These are phyloP conservation scores for Monascus purpureus DNA, from an alignment of 495 filamentous ascomycete genomes.

Conservation along the genomic window DNA sequence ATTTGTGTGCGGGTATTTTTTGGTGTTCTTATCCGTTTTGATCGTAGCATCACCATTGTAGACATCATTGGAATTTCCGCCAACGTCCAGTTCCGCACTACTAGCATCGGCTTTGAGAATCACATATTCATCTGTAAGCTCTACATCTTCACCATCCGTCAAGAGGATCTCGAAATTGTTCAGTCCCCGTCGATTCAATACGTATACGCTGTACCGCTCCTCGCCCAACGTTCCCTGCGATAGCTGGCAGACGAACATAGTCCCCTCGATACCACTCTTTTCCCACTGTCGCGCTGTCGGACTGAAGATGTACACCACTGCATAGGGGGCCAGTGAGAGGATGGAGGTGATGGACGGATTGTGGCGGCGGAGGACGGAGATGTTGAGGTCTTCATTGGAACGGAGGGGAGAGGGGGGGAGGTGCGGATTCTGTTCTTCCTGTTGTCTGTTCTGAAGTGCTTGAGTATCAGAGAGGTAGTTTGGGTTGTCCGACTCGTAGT, in stretches of 20 bases:
- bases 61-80: not conserved
- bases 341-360: constrained; percentile 52
- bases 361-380: constrained; percentile 63
- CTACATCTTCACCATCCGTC: constrained; percentile 37
- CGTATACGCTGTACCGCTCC: constrained; percentile 43
- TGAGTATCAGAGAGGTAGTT: constrained; percentile 23
- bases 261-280: constrained; percentile 63
- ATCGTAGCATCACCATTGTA: not conserved
- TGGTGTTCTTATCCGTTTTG: constrained; percentile 2
- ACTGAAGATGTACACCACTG: constrained; percentile 64
- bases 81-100: not conserved
- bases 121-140: constrained; percentile 46
- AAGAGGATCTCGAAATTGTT: constrained; percentile 44
- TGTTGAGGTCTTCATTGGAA: constrained; percentile 69
- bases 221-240: constrained; percentile 24
- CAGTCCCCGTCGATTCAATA: constrained; percentile 46
- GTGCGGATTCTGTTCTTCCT: constrained; percentile 12
- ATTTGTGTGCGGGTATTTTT: too few species aligned
- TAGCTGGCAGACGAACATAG: constrained; percentile 65
- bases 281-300: constrained; percentile 53
- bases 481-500: constrained; percentile 43
- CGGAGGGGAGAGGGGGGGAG: constrained; percentile 33
- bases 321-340: constrained; percentile 61
- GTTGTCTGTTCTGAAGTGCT: not conserved
- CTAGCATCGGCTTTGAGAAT: constrained; percentile 34